A percentile compares a stretch with the other conserved stretches of the same genome.
These are phyloP conservation scores for Talaromyces piceae DNA, from an alignment of 2,329 filamentous ascomycete species.

Conservation along the genomic window DNA sequence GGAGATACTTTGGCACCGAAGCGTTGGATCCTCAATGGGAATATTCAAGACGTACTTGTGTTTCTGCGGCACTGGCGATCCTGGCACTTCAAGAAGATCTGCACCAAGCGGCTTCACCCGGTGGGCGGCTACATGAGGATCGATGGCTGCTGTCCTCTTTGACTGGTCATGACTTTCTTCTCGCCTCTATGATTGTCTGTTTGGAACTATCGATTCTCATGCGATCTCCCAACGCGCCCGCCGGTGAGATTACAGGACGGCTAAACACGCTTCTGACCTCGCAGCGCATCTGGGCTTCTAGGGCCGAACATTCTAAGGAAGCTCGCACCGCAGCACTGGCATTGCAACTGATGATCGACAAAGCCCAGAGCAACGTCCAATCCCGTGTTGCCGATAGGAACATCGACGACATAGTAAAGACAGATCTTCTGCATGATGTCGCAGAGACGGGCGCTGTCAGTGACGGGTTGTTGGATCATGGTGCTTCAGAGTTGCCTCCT, in stretches of 20 bases:
- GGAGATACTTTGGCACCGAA: constrained; percentile 39
- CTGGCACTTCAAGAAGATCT: constrained; percentile 43
- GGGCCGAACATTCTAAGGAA: constrained; percentile 9
- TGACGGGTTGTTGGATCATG: neutral
- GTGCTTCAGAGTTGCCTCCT: constrained; percentile 9
- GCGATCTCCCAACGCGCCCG: neutral
- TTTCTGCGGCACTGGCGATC: constrained; percentile 41
- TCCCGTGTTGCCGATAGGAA: neutral
- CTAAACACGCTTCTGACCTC: constrained; percentile 11
- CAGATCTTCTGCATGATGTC: neutral
- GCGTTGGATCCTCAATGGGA: constrained; percentile 25
- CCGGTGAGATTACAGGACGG: constrained; percentile 2
- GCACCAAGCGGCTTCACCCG: constrained; percentile 41
- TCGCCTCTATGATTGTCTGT: constrained; percentile 53
- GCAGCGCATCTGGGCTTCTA: constrained; percentile 13
- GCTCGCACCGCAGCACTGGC: constrained; percentile 12
- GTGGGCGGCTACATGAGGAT: constrained; percentile 43
- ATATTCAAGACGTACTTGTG: constrained; percentile 36
- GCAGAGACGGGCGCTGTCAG: neutral
- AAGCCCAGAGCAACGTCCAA: constrained; percentile 8
- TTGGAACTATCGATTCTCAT: constrained; percentile 24
- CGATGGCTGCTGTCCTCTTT: constrained; percentile 53
- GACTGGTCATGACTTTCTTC: constrained; percentile 52
- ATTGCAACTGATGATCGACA: constrained; percentile 15
- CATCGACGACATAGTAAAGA: neutral